Conservation (phyloP, 1,139 yeast genomes). For the Saccharomycopsis hybrid region DNA sequence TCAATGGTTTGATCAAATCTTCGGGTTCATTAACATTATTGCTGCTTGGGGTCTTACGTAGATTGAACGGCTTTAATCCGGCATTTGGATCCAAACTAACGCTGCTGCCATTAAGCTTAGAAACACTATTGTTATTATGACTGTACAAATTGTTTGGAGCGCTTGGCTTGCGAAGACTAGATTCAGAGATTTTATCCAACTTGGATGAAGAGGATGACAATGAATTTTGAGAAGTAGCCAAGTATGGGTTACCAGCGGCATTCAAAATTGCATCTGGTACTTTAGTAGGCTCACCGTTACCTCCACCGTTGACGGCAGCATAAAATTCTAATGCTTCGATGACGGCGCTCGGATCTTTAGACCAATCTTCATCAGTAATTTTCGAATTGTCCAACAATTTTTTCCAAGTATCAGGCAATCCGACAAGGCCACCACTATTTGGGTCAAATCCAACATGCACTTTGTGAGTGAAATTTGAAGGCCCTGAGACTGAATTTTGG, state of each 20-base stretch:
- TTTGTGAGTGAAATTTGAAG: slow-evolving; percentile 75
- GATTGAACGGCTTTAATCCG: slow-evolving; percentile 19
- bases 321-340: slow-evolving; percentile 92
- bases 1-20: slow-evolving; percentile 16
- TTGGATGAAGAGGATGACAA: slow-evolving; percentile 7
- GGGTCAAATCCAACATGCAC: slow-evolving; percentile 58
- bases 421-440: slow-evolving; percentile 67
- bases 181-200: slow-evolving; percentile 13
- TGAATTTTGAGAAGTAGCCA: slow-evolving; percentile 11
- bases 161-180: slow-evolving; percentile 12
- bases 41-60: slow-evolving; percentile 9
- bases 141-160: background rate
- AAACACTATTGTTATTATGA: slow-evolving; percentile 1
- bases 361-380: slow-evolving; percentile 78
- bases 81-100: slow-evolving; percentile 9
- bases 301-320: slow-evolving; percentile 34
- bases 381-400: slow-evolving; percentile 67
- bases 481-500: slow-evolving; percentile 50
- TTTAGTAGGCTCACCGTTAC: slow-evolving; percentile 15
- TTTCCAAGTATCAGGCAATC: slow-evolving; percentile 78
- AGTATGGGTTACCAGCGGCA: slow-evolving; percentile 9
- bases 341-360: slow-evolving; percentile 76
- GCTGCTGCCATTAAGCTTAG: slow-evolving; percentile 8
- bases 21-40: slow-evolving; percentile 1
- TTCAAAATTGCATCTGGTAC: slow-evolving; percentile 21